Percentiles rank a stretch among this genome's conserved stretches.
Evolutionary conservation across 768 basidiomycete genomes (phyloP).

Genomic region (Kwoniella bestiolae): DNA sequence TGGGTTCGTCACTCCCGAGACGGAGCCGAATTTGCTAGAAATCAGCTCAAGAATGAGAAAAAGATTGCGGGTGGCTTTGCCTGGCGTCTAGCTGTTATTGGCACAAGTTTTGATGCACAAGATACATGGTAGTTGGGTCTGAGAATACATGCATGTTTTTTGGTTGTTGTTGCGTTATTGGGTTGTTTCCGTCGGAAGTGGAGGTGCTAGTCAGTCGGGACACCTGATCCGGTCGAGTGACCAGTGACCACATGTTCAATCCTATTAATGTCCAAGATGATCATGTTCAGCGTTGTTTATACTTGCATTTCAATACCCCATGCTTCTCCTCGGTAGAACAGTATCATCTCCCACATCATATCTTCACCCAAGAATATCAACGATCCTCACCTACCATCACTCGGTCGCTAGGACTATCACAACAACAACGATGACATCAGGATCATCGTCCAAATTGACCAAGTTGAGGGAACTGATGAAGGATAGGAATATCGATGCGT

Average conservation of each 20-base stretch:
- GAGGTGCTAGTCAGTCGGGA: neutral
- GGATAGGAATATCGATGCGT: slow-evolving; percentile 67
- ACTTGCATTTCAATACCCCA: too few relatives aligned
- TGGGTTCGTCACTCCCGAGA: slow-evolving; percentile 83
- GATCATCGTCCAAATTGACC: slow-evolving; percentile 58
- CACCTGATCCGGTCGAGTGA: neutral
- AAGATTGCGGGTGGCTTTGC: slow-evolving; percentile 41
- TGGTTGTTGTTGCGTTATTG: neutral
- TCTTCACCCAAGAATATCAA: neutral
- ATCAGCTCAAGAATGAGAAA: slow-evolving; percentile 59
- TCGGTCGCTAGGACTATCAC: neutral
- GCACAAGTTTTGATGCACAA: too few relatives aligned
- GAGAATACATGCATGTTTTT: too few relatives aligned
- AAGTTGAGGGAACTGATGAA: slow-evolving; percentile 74
- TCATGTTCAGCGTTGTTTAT: too few relatives aligned
- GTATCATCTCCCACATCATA: neutral
- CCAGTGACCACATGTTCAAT: neutral
- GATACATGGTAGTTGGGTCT: too few relatives aligned
- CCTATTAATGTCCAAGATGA: too few relatives aligned
- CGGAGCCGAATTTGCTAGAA: slow-evolving; percentile 79
- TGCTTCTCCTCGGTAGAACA: neutral
- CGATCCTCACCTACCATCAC: neutral
- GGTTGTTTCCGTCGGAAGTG: neutral
- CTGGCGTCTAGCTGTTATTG: slow-evolving; percentile 3
- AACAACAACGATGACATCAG: neutral